These are phyloP conservation scores for Leishmania tarentolae DNA, from an alignment of 208 protist species.

Conservation along the genomic window DNA sequence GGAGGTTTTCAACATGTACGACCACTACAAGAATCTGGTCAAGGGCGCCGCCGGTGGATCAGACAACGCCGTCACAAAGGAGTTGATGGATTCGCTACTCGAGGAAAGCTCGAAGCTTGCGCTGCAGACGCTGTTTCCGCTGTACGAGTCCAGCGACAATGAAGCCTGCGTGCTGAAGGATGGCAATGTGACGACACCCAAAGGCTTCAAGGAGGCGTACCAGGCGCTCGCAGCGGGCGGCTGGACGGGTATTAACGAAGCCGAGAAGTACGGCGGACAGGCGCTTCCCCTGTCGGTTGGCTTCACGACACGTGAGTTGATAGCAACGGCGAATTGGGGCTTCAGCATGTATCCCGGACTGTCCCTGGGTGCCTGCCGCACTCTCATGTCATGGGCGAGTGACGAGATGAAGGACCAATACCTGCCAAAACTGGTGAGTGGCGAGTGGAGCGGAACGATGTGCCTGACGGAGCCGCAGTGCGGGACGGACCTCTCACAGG, in stretches of 20 bases:
- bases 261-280: constrained; percentile 87
- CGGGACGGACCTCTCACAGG: constrained; percentile 83
- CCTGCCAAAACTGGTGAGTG: constrained; percentile 70
- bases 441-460: constrained; percentile 88
- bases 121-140: constrained; percentile 55
- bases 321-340: constrained; percentile 83
- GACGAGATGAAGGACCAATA: constrained; percentile 84
- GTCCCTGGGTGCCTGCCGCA: constrained; percentile 60
- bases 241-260: constrained; percentile 70
- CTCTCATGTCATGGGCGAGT: constrained; percentile 65
- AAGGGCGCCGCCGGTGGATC: constrained; percentile 29
- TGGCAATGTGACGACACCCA: constrained; percentile 66
- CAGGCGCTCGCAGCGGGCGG: constrained; percentile 70
- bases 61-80: constrained; percentile 51
- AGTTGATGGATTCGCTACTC: constrained; percentile 73
- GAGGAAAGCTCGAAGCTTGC: constrained; percentile 73
- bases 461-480: constrained; percentile 92
- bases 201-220: constrained; percentile 90
- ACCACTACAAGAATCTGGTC: constrained; percentile 67
- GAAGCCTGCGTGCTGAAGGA: constrained; percentile 63
- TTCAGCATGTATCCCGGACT: constrained; percentile 90
- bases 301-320: constrained; percentile 70
- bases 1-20: constrained; percentile 84
- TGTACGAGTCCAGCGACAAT: constrained; percentile 59
- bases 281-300: constrained; percentile 69